Base-by-base conservation (phyloP, 257 asterid species). In the Solanum chilense region DNA sequence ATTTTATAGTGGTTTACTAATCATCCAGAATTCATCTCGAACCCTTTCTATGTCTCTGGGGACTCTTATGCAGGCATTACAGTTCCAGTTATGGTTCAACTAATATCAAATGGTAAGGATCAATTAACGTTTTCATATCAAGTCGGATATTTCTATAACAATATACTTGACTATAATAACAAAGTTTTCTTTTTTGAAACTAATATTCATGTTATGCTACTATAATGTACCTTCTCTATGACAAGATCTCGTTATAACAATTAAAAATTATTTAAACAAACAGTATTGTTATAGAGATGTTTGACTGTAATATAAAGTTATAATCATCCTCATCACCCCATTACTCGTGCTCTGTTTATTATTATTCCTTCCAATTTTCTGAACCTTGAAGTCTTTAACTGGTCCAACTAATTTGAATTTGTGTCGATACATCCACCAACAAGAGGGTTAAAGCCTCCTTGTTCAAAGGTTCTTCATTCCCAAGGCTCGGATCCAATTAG, bases 1-100 rank as follows among this genome's bases (percentile, higher is more conserved):
- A 75, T 85, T 85, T 49, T 87, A 80, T 86, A 92, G 93, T 91
- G 95, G 93, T 31, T 91, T 35, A 37, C 82, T 66, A 85, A 82
- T 37, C 90, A 91, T 82, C 93, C 90, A 0, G 25, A n/a, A 16
- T 90, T 91, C 35, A 68, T 88, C 1, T 88, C 76, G 5, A 88
- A 90, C 69, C 91, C 87, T 0, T n/a, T 89, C 5, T 91, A 89
- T 47, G 35, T 92, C 33, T 88, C 74, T n/a, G 95, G 95, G 52
- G 92, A 90, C 27, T 92, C 93, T 6, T 92, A 89, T 47, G 90
- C 88, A 3, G 94, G 89, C 9, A 69, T 64, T 49, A 21, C 86
- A 3, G 52, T 85, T 76, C 93, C 95, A 5, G 45, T 90, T 16
- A 13, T 89, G 20, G 89, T 71, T 23, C 74, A 25, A 44, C 80